Percentiles rank a stretch among this genome's conserved stretches.
These are phyloP conservation scores for Cubamyces sp. DNA, from an alignment of 768 basidiomycete genomes.

Conservation along the genomic window DNA sequence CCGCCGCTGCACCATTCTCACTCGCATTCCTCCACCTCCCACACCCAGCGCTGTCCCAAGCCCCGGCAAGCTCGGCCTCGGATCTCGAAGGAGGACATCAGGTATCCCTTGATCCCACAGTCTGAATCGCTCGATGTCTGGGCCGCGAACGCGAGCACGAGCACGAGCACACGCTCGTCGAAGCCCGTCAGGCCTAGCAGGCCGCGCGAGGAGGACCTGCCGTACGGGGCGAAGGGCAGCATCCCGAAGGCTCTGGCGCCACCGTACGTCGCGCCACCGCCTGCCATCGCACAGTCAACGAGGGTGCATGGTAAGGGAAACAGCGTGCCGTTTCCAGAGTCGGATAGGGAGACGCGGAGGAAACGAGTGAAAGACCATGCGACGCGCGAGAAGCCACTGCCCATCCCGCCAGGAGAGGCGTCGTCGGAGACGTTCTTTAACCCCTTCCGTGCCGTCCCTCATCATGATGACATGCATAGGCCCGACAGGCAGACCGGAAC, in stretches of 20 bases:
- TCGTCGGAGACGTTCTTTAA: conserved; percentile 4
- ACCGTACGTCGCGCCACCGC: conserved; percentile 7
- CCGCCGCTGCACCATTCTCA: conserved; percentile 2
- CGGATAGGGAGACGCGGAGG: too few species aligned
- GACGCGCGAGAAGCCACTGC: conserved; percentile 14
- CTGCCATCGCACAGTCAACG: neutral
- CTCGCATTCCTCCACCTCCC: neutral
- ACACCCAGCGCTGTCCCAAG: neutral
- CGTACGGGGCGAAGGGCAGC: conserved; percentile 18
- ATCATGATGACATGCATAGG: too few species aligned
- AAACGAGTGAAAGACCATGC: neutral
- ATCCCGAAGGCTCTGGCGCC: conserved; percentile 5
- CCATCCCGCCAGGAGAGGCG: conserved; percentile 6
- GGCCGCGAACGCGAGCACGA: neutral
- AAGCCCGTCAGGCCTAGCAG: neutral
- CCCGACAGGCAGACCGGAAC: neutral
- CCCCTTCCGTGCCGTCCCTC: neutral
- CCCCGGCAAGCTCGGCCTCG: conserved; percentile 4
- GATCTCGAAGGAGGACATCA: conserved; percentile 22
- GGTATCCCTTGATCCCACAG: conserved; percentile 11
- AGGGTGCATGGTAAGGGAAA: neutral
- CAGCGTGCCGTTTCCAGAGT: conserved; percentile 5
- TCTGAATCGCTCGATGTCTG: neutral
- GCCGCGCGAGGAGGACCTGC: conserved; percentile 18
- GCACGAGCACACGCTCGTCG: neutral